Conservation (phyloP, 208 protist genomes). For the Angomonas deanei region DNA sequence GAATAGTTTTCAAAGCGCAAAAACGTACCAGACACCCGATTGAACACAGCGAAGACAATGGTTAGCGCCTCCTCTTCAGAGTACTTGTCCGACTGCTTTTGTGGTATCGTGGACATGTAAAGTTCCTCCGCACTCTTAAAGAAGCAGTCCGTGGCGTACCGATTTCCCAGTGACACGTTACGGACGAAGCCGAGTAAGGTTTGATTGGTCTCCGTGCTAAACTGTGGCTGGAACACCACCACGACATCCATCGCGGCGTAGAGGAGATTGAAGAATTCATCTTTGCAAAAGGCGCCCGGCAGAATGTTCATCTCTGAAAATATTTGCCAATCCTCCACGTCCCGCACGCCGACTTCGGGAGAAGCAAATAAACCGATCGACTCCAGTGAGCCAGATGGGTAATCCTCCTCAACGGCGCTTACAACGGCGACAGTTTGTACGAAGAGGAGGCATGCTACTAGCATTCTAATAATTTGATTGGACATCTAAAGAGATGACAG, state of each 20-base stretch:
- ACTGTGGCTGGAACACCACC: background rate
- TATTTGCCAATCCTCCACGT: background rate
- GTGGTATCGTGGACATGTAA: conserved; percentile 8
- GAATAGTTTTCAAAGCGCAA: conserved; percentile 7
- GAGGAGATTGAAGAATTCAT: background rate
- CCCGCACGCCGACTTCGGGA: background rate
- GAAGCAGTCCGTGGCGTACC: conserved; percentile 24
- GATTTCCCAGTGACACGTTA: background rate
- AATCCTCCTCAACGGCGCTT: too few species aligned
- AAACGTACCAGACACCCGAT: conserved; percentile 7
- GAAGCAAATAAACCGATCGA: background rate
- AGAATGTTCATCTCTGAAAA: background rate
- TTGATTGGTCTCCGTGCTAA: background rate
- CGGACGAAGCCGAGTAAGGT: background rate
- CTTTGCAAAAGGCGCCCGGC: background rate
- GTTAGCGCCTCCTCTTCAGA: background rate
- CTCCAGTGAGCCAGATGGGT: background rate
- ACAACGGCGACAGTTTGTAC: background rate
- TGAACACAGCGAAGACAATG: conserved; percentile 5
- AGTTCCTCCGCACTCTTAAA: conserved; percentile 23
- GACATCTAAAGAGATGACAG: too few species aligned
- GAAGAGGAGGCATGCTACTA: background rate
- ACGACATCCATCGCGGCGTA: conserved; percentile 1
- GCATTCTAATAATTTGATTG: too few species aligned
- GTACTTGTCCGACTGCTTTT: conserved; percentile 13